Base-by-base conservation (phyloP, 306 rosid species). In the Castanea crenata region DNA sequence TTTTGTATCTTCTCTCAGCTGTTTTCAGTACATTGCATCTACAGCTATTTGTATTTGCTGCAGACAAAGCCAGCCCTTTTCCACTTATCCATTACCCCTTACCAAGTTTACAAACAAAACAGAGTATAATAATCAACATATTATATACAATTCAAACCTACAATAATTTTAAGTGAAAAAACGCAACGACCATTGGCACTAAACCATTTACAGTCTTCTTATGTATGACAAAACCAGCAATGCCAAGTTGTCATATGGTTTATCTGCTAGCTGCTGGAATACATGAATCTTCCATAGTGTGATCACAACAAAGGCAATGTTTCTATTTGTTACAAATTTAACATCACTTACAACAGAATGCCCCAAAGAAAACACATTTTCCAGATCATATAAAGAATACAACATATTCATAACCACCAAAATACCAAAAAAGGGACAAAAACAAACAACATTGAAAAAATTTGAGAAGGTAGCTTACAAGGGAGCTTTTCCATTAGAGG, bases 401-500 rank as follows among this genome's bases (percentile, higher is more conserved):
- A 41, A 41, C 12, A 41, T 41, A 41, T 41, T 0, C 14, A 46
- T 0, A 27, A 13, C 34, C 14, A 20, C 31, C 31, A 46, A 34
- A 38, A 55, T 1, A 27, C 10, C 21, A 63, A 19, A 11, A 3
- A 1, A 12, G 11, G 0, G 3, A 7, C 55, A 19, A 68, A 20
- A 6, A 1, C 32, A 59, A 61, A 71, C 23, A 61, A 71, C 23
- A 3, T 27, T 46, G 46, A 49, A 4, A 52, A 18, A 57, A 0
- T 29, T 19, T 20, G 9, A 79, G 1, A 58, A 29, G 14, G 55
- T 0, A 8, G 12, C 86, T 83, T 81, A 95, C 99, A 95, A 1
- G 99, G 99, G 44, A 95, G 44, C 74, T 89, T 91, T 84, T 95
- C 99, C 90, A 95, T 83, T 46, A 95, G 89, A 69, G 99, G 99